Evolutionary conservation across 1,139 yeast species (phyloP), one percentile per base, ranked within the genome.

Genomic region (Pichia terricola): DNA sequence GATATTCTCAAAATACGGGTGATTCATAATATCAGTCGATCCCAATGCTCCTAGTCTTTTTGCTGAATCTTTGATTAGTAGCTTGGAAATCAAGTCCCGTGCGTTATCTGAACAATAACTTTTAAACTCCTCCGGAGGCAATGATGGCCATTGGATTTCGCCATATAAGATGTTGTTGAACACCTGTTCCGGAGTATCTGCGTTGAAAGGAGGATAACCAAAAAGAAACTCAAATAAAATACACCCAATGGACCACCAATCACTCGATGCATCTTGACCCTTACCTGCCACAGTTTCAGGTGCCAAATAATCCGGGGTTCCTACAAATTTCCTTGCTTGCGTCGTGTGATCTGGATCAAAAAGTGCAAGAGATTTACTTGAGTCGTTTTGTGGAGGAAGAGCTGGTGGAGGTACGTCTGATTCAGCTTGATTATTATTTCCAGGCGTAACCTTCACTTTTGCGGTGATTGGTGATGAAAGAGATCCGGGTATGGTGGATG

Each of bases 221-320:
- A 85, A 85, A 42, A 88, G 64, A 57, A 91, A 82, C 63, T 94
- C 99, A 67, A 91, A 94, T 44, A 89, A 65, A 46, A 94, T 88
- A 63, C 97, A 91, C 0, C 99, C 99, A 39, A 89, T 75, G 2
- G 97, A 86, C 98, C 98, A 94, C 98, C 98, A 94, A 67, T 94
- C 99, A 35, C 94, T 81, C 38, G 82, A 76, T 53, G 81, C 91
- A 50, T 81, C 87, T 60, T 91, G 96, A 0, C 87, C 86, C 5
- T 73, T 71, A 32, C 97, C 97, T 40, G 75, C 70, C 50, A 94
- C 87, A 0, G 96, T 89, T 59, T 94, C 99, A 0, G 99, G 99
- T 0, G 99, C 95, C 37, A 94, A 72, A 62, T 94, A 94, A 60
- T 94, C 99, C 2, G 99, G 98, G 0, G 99, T 94, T 0, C 99